Base-by-base conservation (phyloP, 2,329 filamentous ascomycete genomes). In the Talaromyces sp. region DNA sequence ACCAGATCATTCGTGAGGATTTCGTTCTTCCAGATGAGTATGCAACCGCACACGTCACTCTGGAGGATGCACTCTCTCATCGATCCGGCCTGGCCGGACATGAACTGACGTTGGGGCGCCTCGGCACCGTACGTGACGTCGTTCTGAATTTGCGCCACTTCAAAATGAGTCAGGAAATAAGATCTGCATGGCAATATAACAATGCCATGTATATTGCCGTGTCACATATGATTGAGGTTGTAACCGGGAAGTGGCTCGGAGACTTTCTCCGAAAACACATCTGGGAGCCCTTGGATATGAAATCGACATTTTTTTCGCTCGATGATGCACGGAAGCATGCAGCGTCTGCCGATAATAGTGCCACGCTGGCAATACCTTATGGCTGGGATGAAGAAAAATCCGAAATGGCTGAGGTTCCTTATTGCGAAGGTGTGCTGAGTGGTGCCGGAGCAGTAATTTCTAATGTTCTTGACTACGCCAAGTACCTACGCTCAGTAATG, bases 181-280 rank as follows among this genome's bases (percentile, higher is more conserved):
- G 81, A 13, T 77, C 75, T 0, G 70, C 65, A 11, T 81, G 68
- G 55, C 75, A 81, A 63, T 85, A 85, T 69, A 79, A 75, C 71
- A 85, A 85, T 65, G 69, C 81, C 24, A 81, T 84, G 78, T 85
- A 75, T 66, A 75, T 77, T 38, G 77, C 77, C 0, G 77, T 79
- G 0, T 71, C 77, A n/a, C 76, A 83, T 65, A 71, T 75, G 3
- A 66, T 82, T 8, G 75, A 84, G 67, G 76, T 70, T 2, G 66
- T 81, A 1, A 78, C 77, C 2, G 70, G 70, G 0, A 60, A 63
- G 13, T 58, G 67, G 19, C 71, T 77, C 24, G 65, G 65, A 6
- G 65, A 71, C 1, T 69, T 77, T 21, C 64, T 80, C 4, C 60
- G 61, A 1, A 61, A 68, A 7, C 68, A 66, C 21, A 68, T 81